Percentiles rank a stretch among this genome's conserved stretches.
phyloP scores from a whole-genome alignment of 1,139 yeast species.

The Hemisphaericaspora lyxosophila region DNA sequence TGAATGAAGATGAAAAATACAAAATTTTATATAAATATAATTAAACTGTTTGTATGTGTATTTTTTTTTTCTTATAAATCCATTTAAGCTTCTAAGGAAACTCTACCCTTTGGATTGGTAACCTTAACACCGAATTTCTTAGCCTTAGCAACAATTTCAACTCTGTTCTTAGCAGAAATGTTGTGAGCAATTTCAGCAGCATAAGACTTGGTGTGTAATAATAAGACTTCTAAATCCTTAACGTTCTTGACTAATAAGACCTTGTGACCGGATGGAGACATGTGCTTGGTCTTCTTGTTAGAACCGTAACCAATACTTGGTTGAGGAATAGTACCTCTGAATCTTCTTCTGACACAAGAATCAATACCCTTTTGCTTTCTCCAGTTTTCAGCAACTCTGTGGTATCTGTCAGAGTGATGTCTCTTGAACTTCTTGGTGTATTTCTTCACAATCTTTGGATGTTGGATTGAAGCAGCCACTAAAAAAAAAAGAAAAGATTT shows the following conservation, averaged over 20 bases:
- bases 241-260: slow-evolving; percentile 90
- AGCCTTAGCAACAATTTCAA: slow-evolving; percentile 93
- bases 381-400: slow-evolving; percentile 98
- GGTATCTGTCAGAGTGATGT: slow-evolving; percentile 99
- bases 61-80: slow-evolving; percentile 5
- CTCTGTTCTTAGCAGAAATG: slow-evolving; percentile 98
- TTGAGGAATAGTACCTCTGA: slow-evolving; percentile 99
- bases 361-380: slow-evolving; percentile 99
- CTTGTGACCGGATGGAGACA: slow-evolving; percentile 98
- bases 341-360: slow-evolving; percentile 99
- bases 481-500: slow-evolving; percentile 16
- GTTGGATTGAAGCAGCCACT: slow-evolving; percentile 97
- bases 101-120: slow-evolving; percentile 99
- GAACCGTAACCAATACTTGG: slow-evolving; percentile 99
- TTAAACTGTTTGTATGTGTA: slow-evolving; percentile 6
- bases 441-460: slow-evolving; percentile 99
- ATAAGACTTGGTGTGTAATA: slow-evolving; percentile 96
- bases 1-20: slow-evolving; percentile 7
- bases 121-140: slow-evolving; percentile 98
- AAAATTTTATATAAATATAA: slow-evolving; percentile 7
- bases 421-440: slow-evolving; percentile 99
- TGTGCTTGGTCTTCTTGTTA: slow-evolving; percentile 96
- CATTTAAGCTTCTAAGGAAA: slow-evolving; percentile 91
- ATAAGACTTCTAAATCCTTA: slow-evolving; percentile 90
- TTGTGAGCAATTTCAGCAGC: slow-evolving; percentile 99